Base-by-base conservation (phyloP, 2,329 filamentous ascomycete genomes). In the Claviceps africana region DNA sequence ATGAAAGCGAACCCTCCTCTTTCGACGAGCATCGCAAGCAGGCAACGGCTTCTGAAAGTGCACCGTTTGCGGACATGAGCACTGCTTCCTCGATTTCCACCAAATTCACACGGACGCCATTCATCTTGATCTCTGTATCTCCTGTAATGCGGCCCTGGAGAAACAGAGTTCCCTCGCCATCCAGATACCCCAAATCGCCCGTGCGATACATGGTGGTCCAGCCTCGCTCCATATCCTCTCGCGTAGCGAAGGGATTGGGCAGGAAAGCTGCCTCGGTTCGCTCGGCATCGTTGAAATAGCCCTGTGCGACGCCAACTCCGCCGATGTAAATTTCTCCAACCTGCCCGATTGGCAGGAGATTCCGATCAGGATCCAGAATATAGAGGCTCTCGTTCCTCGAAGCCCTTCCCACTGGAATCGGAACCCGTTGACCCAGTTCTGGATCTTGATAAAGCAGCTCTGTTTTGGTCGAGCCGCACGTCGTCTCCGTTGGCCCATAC, bases 51-150 rank as follows among this genome's bases (percentile, higher is more conserved):
- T 60, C 56, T 1, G 53, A 17, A 0, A 66, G 19, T 2, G 46
- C 30, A 0, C 58, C 62, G 3, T 56, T 17, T 5, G 56, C 48
- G 6, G 57, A 50, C 8, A 55, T 45, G 22, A 66, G 19, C 2
- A 67, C 56, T 2, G 54, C 56, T 2, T 48, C 49, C 25, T 59
- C 61, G 6, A 67, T 52, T 7, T 78, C 76, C 3, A 62, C 57
- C 0, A 79, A 59, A 15, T 79, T 74, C 25, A 77, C 67, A 1
- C 72, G 65, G 2, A 71, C 50, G 1, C 72, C 72, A 2, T 65
- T 61, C 1, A 77, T 58, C 56, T 77, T 77, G 55, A 76, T 59
- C 44, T 73, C 67, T 0, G 65, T 70, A 50, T 75, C 71, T 3
- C 69, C 70, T 1, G 54, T 59, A 1, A 70, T 66, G 0, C 72